A percentile compares a stretch with the other conserved stretches of the same genome.
These are phyloP conservation scores for Mycocalia duriaeana DNA, from an alignment of 1,284 basidiomycete species.

Conservation along the genomic window DNA sequence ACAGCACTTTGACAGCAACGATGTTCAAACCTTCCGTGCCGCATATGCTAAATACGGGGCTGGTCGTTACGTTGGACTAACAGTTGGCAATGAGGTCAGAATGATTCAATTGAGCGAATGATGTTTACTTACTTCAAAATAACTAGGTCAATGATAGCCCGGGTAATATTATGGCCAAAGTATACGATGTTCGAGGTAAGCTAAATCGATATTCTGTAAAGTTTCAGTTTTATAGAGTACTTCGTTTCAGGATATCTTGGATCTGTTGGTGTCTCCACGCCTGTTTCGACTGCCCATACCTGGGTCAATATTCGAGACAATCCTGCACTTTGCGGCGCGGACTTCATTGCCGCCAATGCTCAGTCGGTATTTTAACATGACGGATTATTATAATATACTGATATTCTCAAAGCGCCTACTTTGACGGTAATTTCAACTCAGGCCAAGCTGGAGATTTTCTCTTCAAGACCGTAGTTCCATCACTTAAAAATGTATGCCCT, in stretches of 20 bases:
- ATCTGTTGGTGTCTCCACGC: slow-evolving; percentile 28
- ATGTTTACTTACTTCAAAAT: background rate
- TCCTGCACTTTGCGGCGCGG: slow-evolving; percentile 28
- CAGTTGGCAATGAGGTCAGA: slow-evolving; percentile 32
- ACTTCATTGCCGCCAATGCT: slow-evolving; percentile 33
- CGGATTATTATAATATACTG: background rate
- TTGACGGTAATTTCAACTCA: slow-evolving; percentile 24
- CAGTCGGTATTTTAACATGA: slow-evolving; percentile 21
- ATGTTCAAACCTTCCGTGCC: slow-evolving; percentile 26
- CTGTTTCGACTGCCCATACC: slow-evolving; percentile 31
- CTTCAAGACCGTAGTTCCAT: slow-evolving; percentile 30
- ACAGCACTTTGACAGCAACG: slow-evolving; percentile 18
- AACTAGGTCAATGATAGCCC: slow-evolving; percentile 22
- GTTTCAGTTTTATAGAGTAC: background rate
- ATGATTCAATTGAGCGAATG: background rate
- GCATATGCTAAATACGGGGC: slow-evolving; percentile 26
- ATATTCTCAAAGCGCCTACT: slow-evolving; percentile 25
- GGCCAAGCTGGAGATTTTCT: slow-evolving; percentile 29
- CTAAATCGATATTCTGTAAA: background rate
- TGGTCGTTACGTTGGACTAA: slow-evolving; percentile 25
- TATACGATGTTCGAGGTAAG: slow-evolving; percentile 28
- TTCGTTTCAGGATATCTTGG: slow-evolving; percentile 24
- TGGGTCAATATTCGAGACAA: slow-evolving; percentile 30
- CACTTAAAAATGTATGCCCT: slow-evolving; percentile 27
- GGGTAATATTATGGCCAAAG: slow-evolving; percentile 29